Evolutionary conservation across 1,284 basidiomycete species (phyloP), one percentile per base, ranked within the genome.

Genomic region (Pterula multifida): DNA sequence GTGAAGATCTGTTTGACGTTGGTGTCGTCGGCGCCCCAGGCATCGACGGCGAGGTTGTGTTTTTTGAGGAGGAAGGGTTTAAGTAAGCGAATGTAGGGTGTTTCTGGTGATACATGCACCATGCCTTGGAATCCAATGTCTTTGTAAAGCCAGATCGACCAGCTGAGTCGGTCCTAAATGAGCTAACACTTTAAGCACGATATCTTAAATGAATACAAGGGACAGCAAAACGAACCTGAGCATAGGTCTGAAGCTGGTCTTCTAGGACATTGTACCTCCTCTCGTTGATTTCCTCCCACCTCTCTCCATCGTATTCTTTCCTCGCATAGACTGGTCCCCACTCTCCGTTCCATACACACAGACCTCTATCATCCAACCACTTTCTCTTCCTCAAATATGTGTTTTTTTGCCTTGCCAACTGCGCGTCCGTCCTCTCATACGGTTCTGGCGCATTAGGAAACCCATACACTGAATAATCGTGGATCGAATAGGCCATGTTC

Each of bases 141-240:
- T 61, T 90, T 90, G 72, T 87, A 90, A 15, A 87, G 63, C 87
- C 88, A 90, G 62, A 90, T 90, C 0, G 82, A 81, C 86, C 86
- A 90, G 57, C 77, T 81, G 51, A 84, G 60, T 32, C 69, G 72
- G 57, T 83, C 82, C 79, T 83, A 55, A 13, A 19, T 28, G 26
- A n/a, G 24, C 47, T n/a, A n/a, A 19, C 51, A 19, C 50, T 26
- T 22, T 15, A 49, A 12, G 28, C 48, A n/a, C 3, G 32, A 24
- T 24, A 49, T 36, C 26, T 26, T 47, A 4, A 24, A 25, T 19
- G 15, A 9, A 12, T 15, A 21, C 22, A n/a, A 45, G 6, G 1
- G n/a, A 42, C 9, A 4, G n/a, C 24, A 9, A 39, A 17, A 44
- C 61, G 26, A 21, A 75, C 79, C 64, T 79, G 65, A 56, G 79